phyloP scores from a whole-genome alignment of 2,329 filamentous ascomycete species.

The Aspergillus unguis region DNA sequence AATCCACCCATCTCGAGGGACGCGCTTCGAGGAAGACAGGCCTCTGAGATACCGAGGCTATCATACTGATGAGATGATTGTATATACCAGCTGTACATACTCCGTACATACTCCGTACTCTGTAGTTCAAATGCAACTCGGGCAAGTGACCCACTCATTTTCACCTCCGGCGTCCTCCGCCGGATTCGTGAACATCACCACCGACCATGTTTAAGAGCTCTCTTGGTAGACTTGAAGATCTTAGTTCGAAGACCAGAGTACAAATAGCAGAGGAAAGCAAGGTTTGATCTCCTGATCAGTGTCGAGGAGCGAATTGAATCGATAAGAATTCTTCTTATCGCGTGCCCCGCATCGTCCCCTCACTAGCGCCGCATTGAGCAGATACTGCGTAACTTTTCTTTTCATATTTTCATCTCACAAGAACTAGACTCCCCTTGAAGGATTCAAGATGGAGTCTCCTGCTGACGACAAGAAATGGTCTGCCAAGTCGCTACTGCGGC shows the following conservation, averaged over 20 bases:
- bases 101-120: too few relatives aligned
- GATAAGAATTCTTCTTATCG: too few relatives aligned
- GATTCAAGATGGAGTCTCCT: background rate
- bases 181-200: background rate
- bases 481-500: conserved; percentile 30
- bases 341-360: too few relatives aligned
- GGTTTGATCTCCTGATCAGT: too few relatives aligned
- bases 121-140: background rate
- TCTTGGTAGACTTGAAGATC: background rate
- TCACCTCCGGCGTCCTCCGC: background rate
- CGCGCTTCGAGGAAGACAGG: background rate
- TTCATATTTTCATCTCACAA: background rate
- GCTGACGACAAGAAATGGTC: conserved; percentile 27
- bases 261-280: background rate
- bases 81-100: too few relatives aligned
- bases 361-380: too few relatives aligned
- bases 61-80: too few relatives aligned
- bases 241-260: background rate
- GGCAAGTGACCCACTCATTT: background rate
- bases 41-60: too few relatives aligned
- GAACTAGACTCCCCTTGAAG: background rate
- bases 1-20: background rate
- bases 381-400: too few relatives aligned
- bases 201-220: too few relatives aligned
- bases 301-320: too few relatives aligned